Conservation (phyloP, 1,284 basidiomycete species). For the Puccinia coronata region DNA sequence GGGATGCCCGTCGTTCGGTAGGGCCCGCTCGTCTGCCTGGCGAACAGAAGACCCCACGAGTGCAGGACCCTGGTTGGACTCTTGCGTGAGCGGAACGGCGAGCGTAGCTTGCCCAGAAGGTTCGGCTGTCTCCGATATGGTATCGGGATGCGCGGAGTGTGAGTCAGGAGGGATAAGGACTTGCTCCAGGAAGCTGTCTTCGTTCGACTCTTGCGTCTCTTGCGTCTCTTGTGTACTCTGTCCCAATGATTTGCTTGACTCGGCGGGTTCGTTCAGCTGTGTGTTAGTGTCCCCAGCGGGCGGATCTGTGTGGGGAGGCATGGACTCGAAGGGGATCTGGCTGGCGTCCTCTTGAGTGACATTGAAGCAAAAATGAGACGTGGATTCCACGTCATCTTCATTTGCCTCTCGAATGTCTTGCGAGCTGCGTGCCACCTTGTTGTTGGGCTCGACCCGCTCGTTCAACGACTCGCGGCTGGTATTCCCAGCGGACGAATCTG, state of each 20-base stretch:
- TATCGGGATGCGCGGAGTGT: not conserved
- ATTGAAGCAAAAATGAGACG: constrained; percentile 7
- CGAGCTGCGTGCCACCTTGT: too few species aligned
- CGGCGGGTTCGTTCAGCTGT: not conserved
- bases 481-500: not conserved
- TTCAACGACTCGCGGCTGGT: not conserved
- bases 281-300: not conserved
- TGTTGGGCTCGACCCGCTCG: not conserved
- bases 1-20: not conserved
- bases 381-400: not conserved
- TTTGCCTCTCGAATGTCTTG: not conserved
- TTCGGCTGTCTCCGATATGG: too few species aligned
- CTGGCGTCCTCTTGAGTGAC: constrained; percentile 12
- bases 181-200: not conserved
- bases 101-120: too few species aligned
- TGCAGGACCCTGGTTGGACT: too few species aligned
- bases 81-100: too few species aligned
- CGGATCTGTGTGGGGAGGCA: not conserved
- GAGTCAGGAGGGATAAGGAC: not conserved
- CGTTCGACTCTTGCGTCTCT: not conserved
- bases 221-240: not conserved
- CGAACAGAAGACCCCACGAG: too few species aligned
- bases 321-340: constrained; percentile 2
- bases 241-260: not conserved
- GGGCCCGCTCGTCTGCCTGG: not conserved